Evolutionary conservation across 805 yeast species (phyloP).

Genomic region (Metschnikowia continentalis): DNA sequence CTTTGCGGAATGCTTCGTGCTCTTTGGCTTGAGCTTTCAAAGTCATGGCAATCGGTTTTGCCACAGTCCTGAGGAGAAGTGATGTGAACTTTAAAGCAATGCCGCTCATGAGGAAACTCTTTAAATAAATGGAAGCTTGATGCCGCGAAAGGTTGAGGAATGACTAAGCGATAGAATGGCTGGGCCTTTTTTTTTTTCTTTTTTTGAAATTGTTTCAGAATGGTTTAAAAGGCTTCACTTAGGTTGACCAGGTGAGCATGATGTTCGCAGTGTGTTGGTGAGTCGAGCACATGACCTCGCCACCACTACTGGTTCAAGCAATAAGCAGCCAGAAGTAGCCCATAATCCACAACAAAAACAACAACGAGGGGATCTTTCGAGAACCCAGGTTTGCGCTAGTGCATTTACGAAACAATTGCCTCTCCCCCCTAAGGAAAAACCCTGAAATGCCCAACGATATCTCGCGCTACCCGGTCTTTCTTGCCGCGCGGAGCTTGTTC

Average conservation of each 20-base stretch:
- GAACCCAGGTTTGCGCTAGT: neutral
- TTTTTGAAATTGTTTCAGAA: neutral
- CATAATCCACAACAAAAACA: neutral
- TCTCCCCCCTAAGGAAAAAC: neutral
- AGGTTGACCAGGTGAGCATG: neutral
- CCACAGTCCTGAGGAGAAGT: slow-evolving; percentile 65
- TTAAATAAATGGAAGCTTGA: neutral
- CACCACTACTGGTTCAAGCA: neutral
- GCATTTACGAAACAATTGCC: neutral
- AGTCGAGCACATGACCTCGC: slow-evolving; percentile 3
- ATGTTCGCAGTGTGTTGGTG: slow-evolving; percentile 1
- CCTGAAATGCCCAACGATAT: neutral
- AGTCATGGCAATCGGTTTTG: slow-evolving; percentile 72
- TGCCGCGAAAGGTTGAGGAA: neutral
- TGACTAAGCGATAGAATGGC: neutral
- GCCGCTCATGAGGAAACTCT: slow-evolving; percentile 52
- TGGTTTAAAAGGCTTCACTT: neutral
- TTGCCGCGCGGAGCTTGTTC: neutral
- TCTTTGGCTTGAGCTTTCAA: slow-evolving; percentile 73
- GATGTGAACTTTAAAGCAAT: slow-evolving; percentile 72
- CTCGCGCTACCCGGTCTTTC: slow-evolving; percentile 1
- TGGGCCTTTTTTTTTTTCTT: no score
- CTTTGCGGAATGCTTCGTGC: slow-evolving; percentile 55
- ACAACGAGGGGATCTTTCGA: neutral
- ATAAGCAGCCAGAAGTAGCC: neutral